Percentiles rank a stretch among this genome's conserved stretches.
Evolutionary conservation across 805 yeast genomes (phyloP).

Genomic region (Vanderwaltozyma polyspora): DNA sequence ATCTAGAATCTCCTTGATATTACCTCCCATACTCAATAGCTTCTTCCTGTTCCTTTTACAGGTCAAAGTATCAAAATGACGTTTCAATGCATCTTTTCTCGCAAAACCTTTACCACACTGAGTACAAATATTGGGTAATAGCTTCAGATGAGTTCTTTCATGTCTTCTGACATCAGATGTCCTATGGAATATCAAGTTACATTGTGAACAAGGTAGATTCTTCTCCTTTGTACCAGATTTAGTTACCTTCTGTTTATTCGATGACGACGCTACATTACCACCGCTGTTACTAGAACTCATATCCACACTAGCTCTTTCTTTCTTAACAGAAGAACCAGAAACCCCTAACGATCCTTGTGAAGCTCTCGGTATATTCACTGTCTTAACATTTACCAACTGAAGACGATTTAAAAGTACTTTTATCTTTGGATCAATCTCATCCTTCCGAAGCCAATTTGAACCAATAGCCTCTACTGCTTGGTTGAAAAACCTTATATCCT

Average conservation of each 20-base stretch:
- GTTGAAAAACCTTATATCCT: background rate
- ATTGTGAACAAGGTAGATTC: constrained; percentile 45
- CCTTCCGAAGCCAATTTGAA: background rate
- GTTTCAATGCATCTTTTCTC: constrained; percentile 65
- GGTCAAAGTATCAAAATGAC: constrained; percentile 64
- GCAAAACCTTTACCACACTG: constrained; percentile 75
- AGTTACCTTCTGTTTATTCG: too few relatives aligned
- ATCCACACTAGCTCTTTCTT: too few relatives aligned
- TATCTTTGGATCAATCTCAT: background rate
- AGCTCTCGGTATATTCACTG: too few relatives aligned
- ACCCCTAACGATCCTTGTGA: too few relatives aligned
- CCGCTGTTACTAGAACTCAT: too few relatives aligned
- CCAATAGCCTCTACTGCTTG: background rate
- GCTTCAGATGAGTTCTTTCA: constrained; percentile 56
- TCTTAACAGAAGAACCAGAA: too few relatives aligned
- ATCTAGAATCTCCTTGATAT: constrained; percentile 20
- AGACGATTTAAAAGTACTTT: constrained; percentile 8
- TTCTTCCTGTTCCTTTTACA: constrained; percentile 61
- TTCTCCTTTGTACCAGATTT: too few relatives aligned
- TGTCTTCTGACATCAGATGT: constrained; percentile 64
- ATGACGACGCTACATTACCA: too few relatives aligned
- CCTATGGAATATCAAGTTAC: constrained; percentile 51
- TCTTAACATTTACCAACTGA: background rate
- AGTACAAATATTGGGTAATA: constrained; percentile 65
- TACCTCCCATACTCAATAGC: constrained; percentile 27